phyloP scores from a whole-genome alignment of 2,329 filamentous ascomycete species.

The Botryotinia globosa region DNA sequence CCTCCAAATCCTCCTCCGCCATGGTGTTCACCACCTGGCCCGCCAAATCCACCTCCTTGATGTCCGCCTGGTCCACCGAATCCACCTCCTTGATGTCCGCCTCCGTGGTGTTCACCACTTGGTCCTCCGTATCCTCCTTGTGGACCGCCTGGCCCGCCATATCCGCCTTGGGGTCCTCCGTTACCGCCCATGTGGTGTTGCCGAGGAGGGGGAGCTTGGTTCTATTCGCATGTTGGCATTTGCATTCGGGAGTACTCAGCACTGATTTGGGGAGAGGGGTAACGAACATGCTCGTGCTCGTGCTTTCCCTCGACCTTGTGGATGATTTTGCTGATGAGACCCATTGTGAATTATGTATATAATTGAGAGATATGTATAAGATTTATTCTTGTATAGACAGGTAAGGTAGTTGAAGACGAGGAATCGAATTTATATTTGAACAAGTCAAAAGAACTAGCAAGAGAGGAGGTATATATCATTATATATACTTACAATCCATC shows the following conservation, averaged over 20 bases:
- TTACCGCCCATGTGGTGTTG: not conserved
- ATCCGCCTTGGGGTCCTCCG: not conserved
- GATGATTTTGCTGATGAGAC: conserved; percentile 6
- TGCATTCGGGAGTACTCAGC: not conserved
- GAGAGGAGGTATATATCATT: not conserved
- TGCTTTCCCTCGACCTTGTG: conserved; percentile 13
- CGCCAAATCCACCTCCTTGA: not conserved
- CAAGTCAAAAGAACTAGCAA: not conserved
- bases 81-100: not conserved
- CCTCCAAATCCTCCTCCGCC: not conserved
- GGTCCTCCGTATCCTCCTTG: not conserved
- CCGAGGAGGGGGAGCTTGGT: not conserved
- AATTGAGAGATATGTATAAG: not conserved
- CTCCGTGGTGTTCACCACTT: not conserved
- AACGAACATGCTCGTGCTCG: not conserved
- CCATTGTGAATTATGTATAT: not conserved
- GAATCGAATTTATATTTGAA: not conserved
- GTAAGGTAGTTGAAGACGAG: no score
- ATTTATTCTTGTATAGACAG: not conserved
- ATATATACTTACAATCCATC: not conserved
- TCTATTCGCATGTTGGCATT: not conserved
- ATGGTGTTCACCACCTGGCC: not conserved
- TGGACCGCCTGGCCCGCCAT: not conserved
- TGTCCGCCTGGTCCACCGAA: not conserved
- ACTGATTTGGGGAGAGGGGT: not conserved